phyloP scores from a whole-genome alignment of 2,329 filamentous ascomycete species.

The Cladophialophora chaetospira region DNA sequence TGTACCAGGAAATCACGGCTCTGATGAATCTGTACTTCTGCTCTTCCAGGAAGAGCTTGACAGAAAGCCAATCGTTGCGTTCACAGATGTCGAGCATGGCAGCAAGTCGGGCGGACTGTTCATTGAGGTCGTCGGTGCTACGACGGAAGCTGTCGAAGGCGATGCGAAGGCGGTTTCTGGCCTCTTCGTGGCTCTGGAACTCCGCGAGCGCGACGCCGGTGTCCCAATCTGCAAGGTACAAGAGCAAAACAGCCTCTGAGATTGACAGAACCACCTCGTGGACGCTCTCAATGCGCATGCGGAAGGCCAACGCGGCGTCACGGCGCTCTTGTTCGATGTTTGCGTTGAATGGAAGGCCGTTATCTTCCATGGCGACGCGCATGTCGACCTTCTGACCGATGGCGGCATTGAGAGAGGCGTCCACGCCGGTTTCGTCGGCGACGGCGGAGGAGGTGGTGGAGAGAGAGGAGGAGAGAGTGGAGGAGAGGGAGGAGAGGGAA shows the following conservation, averaged over 20 bases:
- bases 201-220: not conserved
- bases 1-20: not conserved
- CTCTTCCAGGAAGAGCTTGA: not conserved
- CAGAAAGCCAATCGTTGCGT: not conserved
- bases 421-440: too few species aligned
- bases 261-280: not conserved
- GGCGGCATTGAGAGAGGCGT: not conserved
- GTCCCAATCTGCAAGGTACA: not conserved
- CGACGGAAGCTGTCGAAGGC: not conserved
- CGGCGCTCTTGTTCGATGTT: conserved; percentile 19
- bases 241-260: not conserved
- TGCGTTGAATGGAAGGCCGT: not conserved
- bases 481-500: too few species aligned
- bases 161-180: not conserved
- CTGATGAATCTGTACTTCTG: not conserved
- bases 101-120: not conserved
- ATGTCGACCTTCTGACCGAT: not conserved
- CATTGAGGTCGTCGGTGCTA: not conserved
- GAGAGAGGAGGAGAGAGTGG: too few species aligned
- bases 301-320: conserved; percentile 5
- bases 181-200: not conserved
- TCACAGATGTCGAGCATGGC: not conserved
- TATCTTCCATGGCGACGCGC: not conserved
- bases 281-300: not conserved
- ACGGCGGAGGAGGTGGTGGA: too few species aligned